A percentile compares a stretch with the other conserved stretches of the same genome.
Evolutionary conservation across 345 rosid genomes (phyloP).

Genomic region (Mallotus nudiflorus): DNA sequence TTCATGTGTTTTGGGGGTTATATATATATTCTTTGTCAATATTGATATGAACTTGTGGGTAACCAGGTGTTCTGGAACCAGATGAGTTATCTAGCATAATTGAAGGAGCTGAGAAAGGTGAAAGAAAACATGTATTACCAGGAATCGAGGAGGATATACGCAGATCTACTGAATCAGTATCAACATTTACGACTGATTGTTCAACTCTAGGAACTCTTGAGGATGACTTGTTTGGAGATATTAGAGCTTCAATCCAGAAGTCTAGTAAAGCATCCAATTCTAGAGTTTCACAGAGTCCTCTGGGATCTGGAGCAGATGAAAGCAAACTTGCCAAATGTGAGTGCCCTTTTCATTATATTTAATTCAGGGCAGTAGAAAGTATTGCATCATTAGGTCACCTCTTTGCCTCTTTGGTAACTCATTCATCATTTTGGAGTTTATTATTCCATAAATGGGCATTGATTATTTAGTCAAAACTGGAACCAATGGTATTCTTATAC

Average conservation of each 20-base stretch:
- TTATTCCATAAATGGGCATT: too few species aligned
- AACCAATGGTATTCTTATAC: neutral
- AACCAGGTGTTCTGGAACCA: conserved; percentile 75
- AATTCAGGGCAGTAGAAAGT: neutral
- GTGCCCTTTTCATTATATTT: conserved; percentile 21
- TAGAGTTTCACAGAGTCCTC: conserved; percentile 32
- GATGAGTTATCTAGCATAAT: conserved; percentile 85
- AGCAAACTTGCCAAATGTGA: conserved; percentile 44
- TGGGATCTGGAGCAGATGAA: conserved; percentile 28
- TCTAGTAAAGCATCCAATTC: conserved; percentile 38
- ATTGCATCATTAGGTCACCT: neutral
- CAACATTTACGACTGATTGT: conserved; percentile 70
- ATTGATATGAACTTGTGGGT: conserved; percentile 3
- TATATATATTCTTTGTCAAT: neutral
- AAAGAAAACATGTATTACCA: conserved; percentile 44
- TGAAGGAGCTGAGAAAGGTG: conserved; percentile 42
- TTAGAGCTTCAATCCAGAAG: conserved; percentile 77
- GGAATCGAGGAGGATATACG: conserved; percentile 67
- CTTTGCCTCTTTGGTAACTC: neutral
- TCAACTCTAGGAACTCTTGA: conserved; percentile 50
- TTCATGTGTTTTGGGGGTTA: neutral
- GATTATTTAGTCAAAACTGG: neutral
- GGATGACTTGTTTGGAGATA: conserved; percentile 64
- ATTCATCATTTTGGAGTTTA: neutral
- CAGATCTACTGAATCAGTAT: conserved; percentile 72